Evolutionary conservation across 768 basidiomycete species (phyloP).

Genomic region (Kwoniella dejecticola): DNA sequence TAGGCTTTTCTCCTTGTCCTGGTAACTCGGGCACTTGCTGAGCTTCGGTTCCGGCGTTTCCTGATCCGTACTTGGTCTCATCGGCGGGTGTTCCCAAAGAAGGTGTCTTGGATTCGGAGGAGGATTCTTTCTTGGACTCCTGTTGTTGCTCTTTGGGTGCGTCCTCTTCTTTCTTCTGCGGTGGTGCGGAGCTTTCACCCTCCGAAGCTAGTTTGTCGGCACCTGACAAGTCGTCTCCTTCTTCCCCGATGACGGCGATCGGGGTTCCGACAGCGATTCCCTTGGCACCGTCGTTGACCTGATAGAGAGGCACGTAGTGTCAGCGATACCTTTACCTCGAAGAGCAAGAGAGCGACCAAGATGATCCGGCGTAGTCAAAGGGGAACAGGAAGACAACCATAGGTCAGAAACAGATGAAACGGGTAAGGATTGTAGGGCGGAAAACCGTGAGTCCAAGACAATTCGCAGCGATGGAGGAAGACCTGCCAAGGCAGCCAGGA

Average conservation of each 20-base stretch:
- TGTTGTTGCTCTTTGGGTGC: constrained; percentile 54
- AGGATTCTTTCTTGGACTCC: constrained; percentile 61
- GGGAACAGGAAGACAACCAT: too few relatives aligned
- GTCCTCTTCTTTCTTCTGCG: constrained; percentile 57
- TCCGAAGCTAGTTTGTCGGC: constrained; percentile 73
- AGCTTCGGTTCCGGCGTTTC: constrained; percentile 35
- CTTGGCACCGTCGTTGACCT: constrained; percentile 85
- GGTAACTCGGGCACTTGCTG: constrained; percentile 44
- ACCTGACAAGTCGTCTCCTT: constrained; percentile 89
- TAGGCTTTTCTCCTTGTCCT: constrained; percentile 49
- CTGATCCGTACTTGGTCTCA: constrained; percentile 59
- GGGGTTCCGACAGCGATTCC: constrained; percentile 79
- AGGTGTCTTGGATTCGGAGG: constrained; percentile 25
- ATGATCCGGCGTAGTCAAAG: too few relatives aligned
- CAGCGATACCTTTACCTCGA: neutral
- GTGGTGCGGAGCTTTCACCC: constrained; percentile 44
- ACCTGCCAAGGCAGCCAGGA: too few relatives aligned
- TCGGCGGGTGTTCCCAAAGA: constrained; percentile 61
- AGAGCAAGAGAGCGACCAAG: too few relatives aligned
- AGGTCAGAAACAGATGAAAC: too few relatives aligned
- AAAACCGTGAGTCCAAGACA: too few relatives aligned
- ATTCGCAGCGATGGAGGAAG: too few relatives aligned
- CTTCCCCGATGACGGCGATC: constrained; percentile 90
- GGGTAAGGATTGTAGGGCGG: too few relatives aligned
- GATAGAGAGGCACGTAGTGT: neutral